Base-by-base conservation (phyloP, 257 asterid species). In the Petunia secreta region DNA sequence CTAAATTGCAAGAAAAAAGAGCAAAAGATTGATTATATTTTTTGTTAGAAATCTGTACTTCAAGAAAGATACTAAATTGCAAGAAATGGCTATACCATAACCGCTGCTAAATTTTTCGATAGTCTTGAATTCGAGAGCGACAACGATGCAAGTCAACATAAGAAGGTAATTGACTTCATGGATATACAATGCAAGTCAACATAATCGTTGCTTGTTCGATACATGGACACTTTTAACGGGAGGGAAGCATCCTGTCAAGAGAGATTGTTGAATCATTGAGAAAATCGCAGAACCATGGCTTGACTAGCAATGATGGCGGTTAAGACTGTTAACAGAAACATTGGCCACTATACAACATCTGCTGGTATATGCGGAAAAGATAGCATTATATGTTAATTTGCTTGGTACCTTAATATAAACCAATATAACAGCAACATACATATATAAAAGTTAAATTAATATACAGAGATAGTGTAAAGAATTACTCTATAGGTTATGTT, bases 301-400 rank as follows among this genome's bases (percentile, higher is more conserved):
- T 90, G 93, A 46, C 93, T 90, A 13, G 93, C 90, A 3, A 90
- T 81, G 75, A 85, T 79, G 0, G 93, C 62, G 8, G 93, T 90
- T 53, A 79, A 1, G 0, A 86, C 87, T 1, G 93, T 87, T 37
- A 84, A 84, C 74, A 88, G 89, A 75, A 90, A 88, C 90, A 82
- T 83, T 4, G 94, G 94, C 92, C 94, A 90, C 34, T 86, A 90
- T 79, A 90, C 2, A 1, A 87, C 81, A 2, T 54, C 90, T 87
- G 80, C 85, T 78, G 3, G 48, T n/a, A n/a, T n/a, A n/a, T n/a
- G n/a, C n/a, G n/a, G n/a, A n/a, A n/a, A n/a, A n/a, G n/a, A n/a
- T n/a, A n/a, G n/a, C n/a, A n/a, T n/a, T n/a, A n/a, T n/a, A 58
- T 60, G 8, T 25, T n/a, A 25, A n/a, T n/a, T n/a, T n/a, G n/a